Conservation (phyloP, 805 yeast species). For the Clavispora phyllophila region DNA sequence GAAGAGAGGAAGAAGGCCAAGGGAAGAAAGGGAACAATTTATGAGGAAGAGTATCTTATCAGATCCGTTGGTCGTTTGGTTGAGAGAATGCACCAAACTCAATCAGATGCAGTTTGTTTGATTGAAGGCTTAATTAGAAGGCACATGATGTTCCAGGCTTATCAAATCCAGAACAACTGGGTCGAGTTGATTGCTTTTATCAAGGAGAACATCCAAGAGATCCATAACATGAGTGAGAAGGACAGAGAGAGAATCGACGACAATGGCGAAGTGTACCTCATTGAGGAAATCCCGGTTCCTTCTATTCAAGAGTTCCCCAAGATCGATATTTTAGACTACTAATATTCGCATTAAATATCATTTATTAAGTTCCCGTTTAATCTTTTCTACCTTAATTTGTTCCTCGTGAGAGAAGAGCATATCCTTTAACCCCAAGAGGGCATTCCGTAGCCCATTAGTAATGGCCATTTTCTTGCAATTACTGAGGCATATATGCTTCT, state of each 20-base stretch:
- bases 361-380: background rate
- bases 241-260: slow-evolving; percentile 90
- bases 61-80: slow-evolving; percentile 82
- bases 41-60: slow-evolving; percentile 93
- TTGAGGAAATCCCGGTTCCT: slow-evolving; percentile 75
- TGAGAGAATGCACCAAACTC: slow-evolving; percentile 72
- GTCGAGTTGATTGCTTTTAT: slow-evolving; percentile 52
- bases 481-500: slow-evolving; percentile 28
- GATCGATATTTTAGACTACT: slow-evolving; percentile 56
- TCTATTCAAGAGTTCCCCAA: slow-evolving; percentile 57
- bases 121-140: slow-evolving; percentile 76
- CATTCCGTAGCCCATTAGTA: slow-evolving; percentile 40
- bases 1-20: slow-evolving; percentile 95
- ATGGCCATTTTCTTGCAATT: slow-evolving; percentile 45
- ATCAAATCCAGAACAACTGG: slow-evolving; percentile 68
- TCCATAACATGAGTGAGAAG: slow-evolving; percentile 73
- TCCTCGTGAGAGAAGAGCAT: slow-evolving; percentile 24
- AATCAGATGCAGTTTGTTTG: slow-evolving; percentile 66
- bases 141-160: slow-evolving; percentile 70
- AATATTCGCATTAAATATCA: slow-evolving; percentile 2
- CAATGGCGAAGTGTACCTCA: slow-evolving; percentile 73
- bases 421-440: slow-evolving; percentile 33
- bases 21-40: slow-evolving; percentile 96
- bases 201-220: slow-evolving; percentile 62
- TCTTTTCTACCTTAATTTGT: background rate